Base-by-base conservation (phyloP, 2,329 filamentous ascomycete species). In the Ophiosphaerella korrae region DNA sequence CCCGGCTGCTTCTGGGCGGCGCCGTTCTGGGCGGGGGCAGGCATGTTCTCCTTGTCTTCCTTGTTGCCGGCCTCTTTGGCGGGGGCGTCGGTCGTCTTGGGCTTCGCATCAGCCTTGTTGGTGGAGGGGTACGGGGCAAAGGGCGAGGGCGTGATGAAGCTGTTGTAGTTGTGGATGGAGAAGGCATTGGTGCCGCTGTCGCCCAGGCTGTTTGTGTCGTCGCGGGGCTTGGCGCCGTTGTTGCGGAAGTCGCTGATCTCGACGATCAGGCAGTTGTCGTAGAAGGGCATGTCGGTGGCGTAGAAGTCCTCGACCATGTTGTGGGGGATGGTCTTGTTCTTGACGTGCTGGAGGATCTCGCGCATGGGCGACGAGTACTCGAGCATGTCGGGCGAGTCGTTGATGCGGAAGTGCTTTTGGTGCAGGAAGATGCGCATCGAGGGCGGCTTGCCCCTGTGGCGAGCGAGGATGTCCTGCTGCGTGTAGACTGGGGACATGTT, bases 291-390 rank as follows among this genome's bases (percentile, higher is more conserved):
- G 16, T 86, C 85, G 14, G 81, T 80, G 41, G 85, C 81, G 24
- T 86, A 81, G 47, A 99, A 84, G 60, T 93, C 88, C 41, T 88
- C 85, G 9, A 97, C 77, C 70, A 97, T 85, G 62, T 97, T 92
- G 73, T 97, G 92, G 1, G 94, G 94, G 32, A 99, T 80, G 0
- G 90, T 96, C 49, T 88, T 84, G 36, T 78, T 79, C 58, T 83
- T 83, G 39, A 97, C 74, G 72, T 96, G 92, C 60, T 95, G 86
- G 33, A 97, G 79, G 42, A 90, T 79, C 61, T 90, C 75, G 63
- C 83, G 86, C 92, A 97, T 97, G 21, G 94, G 92, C 16, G 92
- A 96, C 65, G 90, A 90, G 74, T 97, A 97, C 5, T 85, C 83
- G 64, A 96, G 97, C 69, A 89, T 93, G 67, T 92, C 90, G 73